phyloP scores from a whole-genome alignment of 2,329 filamentous ascomycete species.

The Nothophoma quercina region DNA sequence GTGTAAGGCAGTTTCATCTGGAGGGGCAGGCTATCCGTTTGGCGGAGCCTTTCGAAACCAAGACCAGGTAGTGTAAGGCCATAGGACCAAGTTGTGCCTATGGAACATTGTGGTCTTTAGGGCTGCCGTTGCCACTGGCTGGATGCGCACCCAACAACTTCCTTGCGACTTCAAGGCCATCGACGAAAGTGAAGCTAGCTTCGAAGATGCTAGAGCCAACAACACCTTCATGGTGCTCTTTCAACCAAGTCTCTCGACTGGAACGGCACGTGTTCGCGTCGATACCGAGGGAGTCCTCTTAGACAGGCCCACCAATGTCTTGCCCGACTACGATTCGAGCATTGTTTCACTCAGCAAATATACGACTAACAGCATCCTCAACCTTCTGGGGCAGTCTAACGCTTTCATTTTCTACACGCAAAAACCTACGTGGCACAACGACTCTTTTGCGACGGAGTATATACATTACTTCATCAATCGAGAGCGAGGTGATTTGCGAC shows the following conservation, averaged over 20 bases:
- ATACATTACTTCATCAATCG: constrained; percentile 55
- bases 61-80: no score
- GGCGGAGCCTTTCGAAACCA: no score
- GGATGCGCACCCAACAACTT: constrained; percentile 37
- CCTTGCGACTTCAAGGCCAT: no score
- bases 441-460: constrained; percentile 55
- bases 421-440: constrained; percentile 55
- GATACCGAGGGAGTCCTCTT: constrained; percentile 17
- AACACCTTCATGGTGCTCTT: constrained; percentile 2
- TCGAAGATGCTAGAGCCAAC: neutral
- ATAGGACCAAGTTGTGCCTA: no score
- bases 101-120: no score
- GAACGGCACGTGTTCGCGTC: neutral
- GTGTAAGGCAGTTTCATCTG: no score
- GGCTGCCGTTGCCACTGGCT: no score
- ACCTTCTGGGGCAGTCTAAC: constrained; percentile 28
- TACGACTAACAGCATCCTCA: constrained; percentile 23
- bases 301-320: neutral
- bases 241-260: constrained; percentile 40
- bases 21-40: no score
- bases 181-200: no score
- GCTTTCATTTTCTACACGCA: constrained; percentile 19
- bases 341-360: neutral
- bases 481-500: constrained; percentile 27
- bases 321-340: neutral